Conservation (phyloP, 805 yeast species). For the Barnettozyma siamensis region DNA sequence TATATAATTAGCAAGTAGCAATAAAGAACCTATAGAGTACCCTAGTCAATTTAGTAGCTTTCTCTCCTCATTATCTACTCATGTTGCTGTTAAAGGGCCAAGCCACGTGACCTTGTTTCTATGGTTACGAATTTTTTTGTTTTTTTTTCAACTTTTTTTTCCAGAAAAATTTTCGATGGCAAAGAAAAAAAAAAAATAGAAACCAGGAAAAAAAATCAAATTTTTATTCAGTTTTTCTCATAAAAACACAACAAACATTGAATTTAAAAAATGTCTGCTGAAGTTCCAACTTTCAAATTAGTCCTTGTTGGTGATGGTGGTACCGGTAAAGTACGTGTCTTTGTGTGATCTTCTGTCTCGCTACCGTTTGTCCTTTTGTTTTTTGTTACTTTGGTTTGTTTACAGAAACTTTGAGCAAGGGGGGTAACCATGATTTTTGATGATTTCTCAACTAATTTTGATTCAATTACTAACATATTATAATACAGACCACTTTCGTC, state of each 20-base stretch:
- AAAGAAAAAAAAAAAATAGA: slow-evolving; percentile 5
- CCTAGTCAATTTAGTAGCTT: too few species aligned
- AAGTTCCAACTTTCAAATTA: slow-evolving; percentile 95
- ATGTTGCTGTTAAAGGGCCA: neutral
- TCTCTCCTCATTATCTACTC: too few species aligned
- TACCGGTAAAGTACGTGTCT: slow-evolving; percentile 83
- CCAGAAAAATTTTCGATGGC: slow-evolving; percentile 11
- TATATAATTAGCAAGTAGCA: too few species aligned
- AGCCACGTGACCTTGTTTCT: neutral
- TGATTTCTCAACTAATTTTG: neutral
- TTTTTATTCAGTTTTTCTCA: neutral
- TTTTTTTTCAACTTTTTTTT: neutral
- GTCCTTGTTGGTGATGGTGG: slow-evolving; percentile 99
- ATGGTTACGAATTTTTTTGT: neutral
- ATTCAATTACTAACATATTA: slow-evolving; percentile 13
- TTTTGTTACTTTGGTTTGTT: slow-evolving; percentile 4
- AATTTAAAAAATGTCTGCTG: slow-evolving; percentile 45
- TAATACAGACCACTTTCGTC: slow-evolving; percentile 82
- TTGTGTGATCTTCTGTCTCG: neutral
- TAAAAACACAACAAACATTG: neutral
- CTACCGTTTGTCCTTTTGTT: neutral
- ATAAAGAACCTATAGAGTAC: too few species aligned
- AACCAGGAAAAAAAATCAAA: neutral
- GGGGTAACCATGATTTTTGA: neutral
- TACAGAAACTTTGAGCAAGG: neutral